Evolutionary conservation across 192 early-diverging fungal species (phyloP).

Genomic region (Backusella westeae): DNA sequence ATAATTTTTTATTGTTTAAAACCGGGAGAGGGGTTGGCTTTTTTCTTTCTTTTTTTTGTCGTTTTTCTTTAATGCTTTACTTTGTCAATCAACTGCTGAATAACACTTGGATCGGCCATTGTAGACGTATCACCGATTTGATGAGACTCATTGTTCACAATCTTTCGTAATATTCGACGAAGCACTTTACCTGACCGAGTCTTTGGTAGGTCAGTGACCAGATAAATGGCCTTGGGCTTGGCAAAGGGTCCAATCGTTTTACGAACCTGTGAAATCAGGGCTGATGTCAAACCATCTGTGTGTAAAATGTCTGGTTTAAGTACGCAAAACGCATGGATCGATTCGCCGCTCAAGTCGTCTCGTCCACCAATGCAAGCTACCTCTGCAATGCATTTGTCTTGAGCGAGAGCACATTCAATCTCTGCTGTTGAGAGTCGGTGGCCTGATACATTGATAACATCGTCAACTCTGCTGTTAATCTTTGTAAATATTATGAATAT

Average conservation of each 20-base stretch:
- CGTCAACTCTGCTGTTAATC: background rate
- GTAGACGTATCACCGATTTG: conserved; percentile 61
- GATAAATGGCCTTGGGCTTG: conserved; percentile 81
- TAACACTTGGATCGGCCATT: conserved; percentile 5
- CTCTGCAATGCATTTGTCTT: conserved; percentile 80
- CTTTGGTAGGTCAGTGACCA: conserved; percentile 90
- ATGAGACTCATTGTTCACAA: conserved; percentile 80
- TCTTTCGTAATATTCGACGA: conserved; percentile 92
- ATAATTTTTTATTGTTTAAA: background rate
- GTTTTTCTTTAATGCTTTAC: background rate
- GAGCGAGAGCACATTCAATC: conserved; percentile 88
- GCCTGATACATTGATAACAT: conserved; percentile 96
- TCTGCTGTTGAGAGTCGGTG: conserved; percentile 94
- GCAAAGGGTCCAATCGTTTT: conserved; percentile 93
- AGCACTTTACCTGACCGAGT: conserved; percentile 97
- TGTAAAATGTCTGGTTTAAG: conserved; percentile 62
- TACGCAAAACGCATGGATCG: conserved; percentile 83
- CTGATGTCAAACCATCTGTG: conserved; percentile 46
- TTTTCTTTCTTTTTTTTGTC: background rate
- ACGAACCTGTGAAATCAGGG: conserved; percentile 77
- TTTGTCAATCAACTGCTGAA: background rate
- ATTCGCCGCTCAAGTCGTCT: conserved; percentile 90
- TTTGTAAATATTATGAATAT: too few relatives aligned
- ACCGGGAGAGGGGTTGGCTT: background rate
- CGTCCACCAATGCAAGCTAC: conserved; percentile 85